These are phyloP conservation scores for Besnoitia besnoiti DNA, from an alignment of 169 alveolate species.

Conservation along the genomic window DNA sequence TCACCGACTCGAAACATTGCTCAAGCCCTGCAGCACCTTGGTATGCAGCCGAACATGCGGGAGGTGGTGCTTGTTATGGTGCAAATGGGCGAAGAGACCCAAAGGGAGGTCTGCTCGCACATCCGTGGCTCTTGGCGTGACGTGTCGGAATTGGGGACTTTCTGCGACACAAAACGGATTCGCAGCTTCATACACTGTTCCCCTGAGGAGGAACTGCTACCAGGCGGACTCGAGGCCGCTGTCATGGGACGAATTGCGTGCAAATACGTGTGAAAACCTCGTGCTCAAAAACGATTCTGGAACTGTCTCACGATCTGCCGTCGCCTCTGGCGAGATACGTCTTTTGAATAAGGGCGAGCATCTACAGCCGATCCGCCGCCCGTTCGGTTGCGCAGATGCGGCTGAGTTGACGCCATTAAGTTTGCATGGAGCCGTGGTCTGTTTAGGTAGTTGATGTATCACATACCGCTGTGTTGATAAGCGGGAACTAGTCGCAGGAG, in stretches of 20 bases:
- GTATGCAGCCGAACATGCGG: constrained; percentile 3
- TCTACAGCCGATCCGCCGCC: no score
- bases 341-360: no score
- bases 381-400: no score
- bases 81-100: background rate
- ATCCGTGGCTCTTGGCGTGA: background rate
- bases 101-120: background rate
- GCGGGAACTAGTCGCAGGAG: no score
- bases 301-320: background rate
- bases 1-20: constrained; percentile 23
- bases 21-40: constrained; percentile 22
- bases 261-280: constrained; percentile 1
- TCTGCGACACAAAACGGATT: background rate
- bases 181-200: background rate
- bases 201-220: background rate
- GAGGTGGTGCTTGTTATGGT: constrained; percentile 11
- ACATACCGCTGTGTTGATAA: no score
- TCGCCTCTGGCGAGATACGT: no score
- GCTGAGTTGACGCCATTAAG: no score
- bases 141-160: background rate
- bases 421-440: no score
- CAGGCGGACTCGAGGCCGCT: constrained; percentile 32
- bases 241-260: constrained; percentile 9
- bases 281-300: background rate
- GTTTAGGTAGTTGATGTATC: no score